Evolutionary conservation across 169 alveolate genomes (phyloP).

Genomic region (Babesia bigemina): DNA sequence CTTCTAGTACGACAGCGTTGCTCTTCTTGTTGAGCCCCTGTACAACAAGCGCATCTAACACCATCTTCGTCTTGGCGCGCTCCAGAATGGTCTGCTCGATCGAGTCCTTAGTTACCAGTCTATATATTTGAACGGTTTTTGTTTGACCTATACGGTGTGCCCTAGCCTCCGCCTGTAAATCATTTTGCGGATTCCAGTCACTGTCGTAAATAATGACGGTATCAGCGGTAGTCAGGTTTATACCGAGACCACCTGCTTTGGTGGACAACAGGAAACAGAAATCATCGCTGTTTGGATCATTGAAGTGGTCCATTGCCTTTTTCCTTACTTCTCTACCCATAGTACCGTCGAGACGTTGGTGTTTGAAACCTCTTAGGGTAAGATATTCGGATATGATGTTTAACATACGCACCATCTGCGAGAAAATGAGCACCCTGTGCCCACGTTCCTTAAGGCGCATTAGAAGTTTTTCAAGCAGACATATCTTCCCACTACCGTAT

Average conservation of each 20-base stretch:
- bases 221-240: conserved; percentile 94
- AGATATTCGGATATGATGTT: conserved; percentile 96
- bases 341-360: conserved; percentile 97
- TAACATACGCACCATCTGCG: conserved; percentile 96
- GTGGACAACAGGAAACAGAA: conserved; percentile 96
- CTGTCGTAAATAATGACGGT: conserved; percentile 93
- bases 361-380: conserved; percentile 90
- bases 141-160: conserved; percentile 99
- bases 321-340: conserved; percentile 96
- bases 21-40: conserved; percentile 86
- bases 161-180: conserved; percentile 98
- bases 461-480: conserved; percentile 92
- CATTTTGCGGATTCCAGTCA: conserved; percentile 99
- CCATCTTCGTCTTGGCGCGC: conserved; percentile 97
- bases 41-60: conserved; percentile 94
- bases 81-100: conserved; percentile 97
- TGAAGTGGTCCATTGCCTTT: conserved; percentile 94
- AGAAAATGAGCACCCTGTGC: conserved; percentile 93
- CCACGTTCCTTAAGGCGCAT: conserved; percentile 89
- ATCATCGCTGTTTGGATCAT: conserved; percentile 90
- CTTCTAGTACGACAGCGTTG: conserved; percentile 73
- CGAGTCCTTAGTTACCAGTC: conserved; percentile 95
- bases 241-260: conserved; percentile 97
- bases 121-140: conserved; percentile 93
- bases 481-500: conserved; percentile 91